These are phyloP conservation scores for Vigna mungo DNA, from an alignment of 306 rosid genomes.

Conservation along the genomic window DNA sequence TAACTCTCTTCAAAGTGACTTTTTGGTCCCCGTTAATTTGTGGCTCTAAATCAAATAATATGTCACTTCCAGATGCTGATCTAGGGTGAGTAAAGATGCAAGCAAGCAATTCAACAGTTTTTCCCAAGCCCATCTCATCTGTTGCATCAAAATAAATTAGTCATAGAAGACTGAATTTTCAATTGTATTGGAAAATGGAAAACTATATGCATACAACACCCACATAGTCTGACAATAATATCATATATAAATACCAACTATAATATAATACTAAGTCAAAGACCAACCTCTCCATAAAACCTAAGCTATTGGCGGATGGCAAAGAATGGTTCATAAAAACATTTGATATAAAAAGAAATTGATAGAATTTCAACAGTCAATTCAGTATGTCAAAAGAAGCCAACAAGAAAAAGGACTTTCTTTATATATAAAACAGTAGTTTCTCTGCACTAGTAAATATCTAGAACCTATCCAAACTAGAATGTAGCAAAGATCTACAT, in stretches of 20 bases:
- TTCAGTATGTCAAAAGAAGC: constrained; percentile 23
- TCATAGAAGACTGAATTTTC: constrained; percentile 40
- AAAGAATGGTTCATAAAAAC: not conserved
- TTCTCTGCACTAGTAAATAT: constrained; percentile 28
- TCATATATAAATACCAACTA: constrained; percentile 2
- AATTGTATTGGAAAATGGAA: constrained; percentile 4
- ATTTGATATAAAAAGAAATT: constrained; percentile 20
- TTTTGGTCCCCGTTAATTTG: constrained; percentile 49
- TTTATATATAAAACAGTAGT: not conserved
- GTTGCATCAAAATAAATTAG: constrained; percentile 43
- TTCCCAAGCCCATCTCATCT: constrained; percentile 98
- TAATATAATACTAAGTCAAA: not conserved
- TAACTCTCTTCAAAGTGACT: constrained; percentile 66
- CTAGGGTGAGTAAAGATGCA: constrained; percentile 81
- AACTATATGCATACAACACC: constrained; percentile 22
- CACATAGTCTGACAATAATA: constrained; percentile 26
- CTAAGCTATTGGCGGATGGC: not conserved
- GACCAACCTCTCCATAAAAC: not conserved
- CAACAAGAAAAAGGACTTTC: constrained; percentile 11
- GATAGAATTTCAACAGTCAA: constrained; percentile 36
- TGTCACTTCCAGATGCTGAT: constrained; percentile 60
- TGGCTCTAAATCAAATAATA: constrained; percentile 45
- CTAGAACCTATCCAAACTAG: constrained; percentile 4
- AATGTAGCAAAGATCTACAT: not conserved
- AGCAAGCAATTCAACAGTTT: constrained; percentile 94